Evolutionary conservation across 192 early-diverging fungal species (phyloP), one percentile per base, ranked within the genome.

Genomic region (Paraglomus brasilianum): DNA sequence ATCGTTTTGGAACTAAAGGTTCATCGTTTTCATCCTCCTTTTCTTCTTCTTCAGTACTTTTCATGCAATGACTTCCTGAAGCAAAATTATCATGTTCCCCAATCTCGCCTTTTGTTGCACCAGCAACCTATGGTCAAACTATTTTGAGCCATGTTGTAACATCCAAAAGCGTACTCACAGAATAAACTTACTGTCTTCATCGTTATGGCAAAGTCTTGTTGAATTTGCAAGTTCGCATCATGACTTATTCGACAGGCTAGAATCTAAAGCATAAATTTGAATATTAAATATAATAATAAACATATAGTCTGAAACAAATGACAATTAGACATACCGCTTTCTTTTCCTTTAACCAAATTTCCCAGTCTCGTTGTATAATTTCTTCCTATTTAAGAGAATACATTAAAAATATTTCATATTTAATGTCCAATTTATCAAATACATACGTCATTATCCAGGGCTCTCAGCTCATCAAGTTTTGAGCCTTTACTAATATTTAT

Each of bases 331-430:
- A 69, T 69, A 69, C 67, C 13, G 52, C 55, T 61, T 69, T 69
- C 40, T 69, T 69, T 58, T 69, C 67, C 43, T 69, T 58, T 69
- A 69, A 7, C 67, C 67, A 69, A 13, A 5, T 53, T n/a, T 69
- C 56, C 67, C 67, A 69, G 40, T 69, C 40, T 11, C 53, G 14
- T 69, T 69, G 67, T 30, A 69, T 19, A 53, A 9, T 44, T 63
- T 45, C 67, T 69, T 69, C 67, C 56, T 69, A 63, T 58, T 69
- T 60, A 46, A 46, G 56, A 43, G 55, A 60, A 50, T 10, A 21
- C 51, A 69, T 69, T 59, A 69, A 30, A 69, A 58, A 53, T 46
- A 69, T 24, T 69, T 69, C 40, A n/a, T n/a, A n/a, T 57, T 57
- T 69, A 11, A 69, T 6, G 67, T 62, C 21, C 21, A 69, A 58